A percentile compares a stretch with the other conserved stretches of the same genome.
Conservation (phyloP, 306 rosid species). For the Cicer bijugum region DNA sequence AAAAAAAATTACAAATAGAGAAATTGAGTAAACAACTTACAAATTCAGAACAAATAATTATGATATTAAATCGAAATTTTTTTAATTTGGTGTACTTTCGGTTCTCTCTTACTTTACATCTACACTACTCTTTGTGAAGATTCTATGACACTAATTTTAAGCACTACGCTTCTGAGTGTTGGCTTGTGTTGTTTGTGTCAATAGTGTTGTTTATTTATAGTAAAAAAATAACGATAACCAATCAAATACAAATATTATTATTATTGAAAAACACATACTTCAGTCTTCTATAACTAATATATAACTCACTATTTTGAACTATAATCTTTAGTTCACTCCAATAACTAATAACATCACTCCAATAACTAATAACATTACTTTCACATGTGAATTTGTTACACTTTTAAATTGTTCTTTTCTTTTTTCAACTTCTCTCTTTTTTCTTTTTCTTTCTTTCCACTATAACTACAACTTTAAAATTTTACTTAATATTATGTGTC, state of each 20-base stretch:
- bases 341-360: too few relatives aligned
- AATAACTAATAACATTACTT: too few relatives aligned
- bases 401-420: too few relatives aligned
- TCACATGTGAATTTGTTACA: too few relatives aligned
- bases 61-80: not conserved
- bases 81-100: not conserved
- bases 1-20: not conserved
- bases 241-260: not conserved
- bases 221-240: not conserved
- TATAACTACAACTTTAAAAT: too few relatives aligned
- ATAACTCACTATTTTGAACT: not conserved
- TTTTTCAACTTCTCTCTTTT: too few relatives aligned
- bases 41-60: constrained; percentile 41
- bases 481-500: too few relatives aligned
- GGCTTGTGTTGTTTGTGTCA: not conserved
- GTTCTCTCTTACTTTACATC: not conserved
- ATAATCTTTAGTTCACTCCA: constrained; percentile 39
- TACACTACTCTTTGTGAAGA: constrained; percentile 4
- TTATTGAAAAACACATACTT: not conserved
- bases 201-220: constrained; percentile 29
- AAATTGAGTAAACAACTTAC: constrained; percentile 46
- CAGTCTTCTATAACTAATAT: too few relatives aligned
- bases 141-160: constrained; percentile 37
- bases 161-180: not conserved
- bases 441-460: too few relatives aligned